Evolutionary conservation across 345 rosid genomes (phyloP).

Genomic region (Populus davidiana): DNA sequence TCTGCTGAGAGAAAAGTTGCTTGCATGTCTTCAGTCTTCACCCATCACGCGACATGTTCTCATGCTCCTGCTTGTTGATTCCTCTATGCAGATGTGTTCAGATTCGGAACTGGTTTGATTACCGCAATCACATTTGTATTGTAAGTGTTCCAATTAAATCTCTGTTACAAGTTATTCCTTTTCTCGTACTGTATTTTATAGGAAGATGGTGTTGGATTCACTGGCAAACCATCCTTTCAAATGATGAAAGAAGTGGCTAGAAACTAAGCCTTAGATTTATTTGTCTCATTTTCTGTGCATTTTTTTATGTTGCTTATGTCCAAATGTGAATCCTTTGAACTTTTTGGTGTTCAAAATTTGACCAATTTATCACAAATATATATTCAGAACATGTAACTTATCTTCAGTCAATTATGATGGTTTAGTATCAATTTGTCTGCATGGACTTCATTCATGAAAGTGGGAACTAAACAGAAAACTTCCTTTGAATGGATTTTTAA

Average conservation of each 20-base stretch:
- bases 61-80: conserved; percentile 4
- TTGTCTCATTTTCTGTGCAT: not conserved
- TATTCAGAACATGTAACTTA: not conserved
- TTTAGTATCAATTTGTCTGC: conserved; percentile 16
- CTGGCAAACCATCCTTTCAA: not conserved
- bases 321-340: not conserved
- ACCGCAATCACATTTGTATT: conserved; percentile 68
- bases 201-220: conserved; percentile 1
- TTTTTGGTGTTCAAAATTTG: conserved; percentile 1
- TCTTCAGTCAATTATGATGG: conserved; percentile 3
- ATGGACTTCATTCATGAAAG: conserved; percentile 30
- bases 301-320: not conserved
- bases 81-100: conserved; percentile 63
- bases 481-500: conserved; percentile 55
- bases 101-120: conserved; percentile 70
- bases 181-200: not conserved
- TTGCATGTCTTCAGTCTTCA: not conserved
- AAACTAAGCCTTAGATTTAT: not conserved
- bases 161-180: not conserved
- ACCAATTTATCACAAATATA: not conserved
- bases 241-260: not conserved
- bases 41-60: not conserved
- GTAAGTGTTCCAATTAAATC: conserved; percentile 46
- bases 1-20: conserved; percentile 19
- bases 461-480: conserved; percentile 51